These are phyloP conservation scores for Globisporangium lucens DNA, from an alignment of 352 stramenopile species.

Conservation along the genomic window DNA sequence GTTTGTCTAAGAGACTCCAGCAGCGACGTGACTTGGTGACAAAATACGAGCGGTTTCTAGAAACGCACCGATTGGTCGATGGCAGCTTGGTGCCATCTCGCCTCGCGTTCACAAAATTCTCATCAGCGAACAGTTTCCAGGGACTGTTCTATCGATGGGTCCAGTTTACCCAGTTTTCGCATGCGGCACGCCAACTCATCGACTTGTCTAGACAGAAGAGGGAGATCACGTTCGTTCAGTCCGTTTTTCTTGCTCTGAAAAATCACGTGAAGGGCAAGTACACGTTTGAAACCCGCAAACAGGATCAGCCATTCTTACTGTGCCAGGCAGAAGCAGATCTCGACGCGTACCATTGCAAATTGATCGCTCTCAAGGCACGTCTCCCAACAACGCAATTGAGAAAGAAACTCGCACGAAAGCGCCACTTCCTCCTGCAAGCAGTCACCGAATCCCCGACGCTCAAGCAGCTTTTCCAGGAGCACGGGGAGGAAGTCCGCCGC, in stretches of 20 bases:
- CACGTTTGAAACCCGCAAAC: slow-evolving; percentile 25
- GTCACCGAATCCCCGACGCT: slow-evolving; percentile 58
- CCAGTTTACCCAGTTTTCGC: slow-evolving; percentile 45
- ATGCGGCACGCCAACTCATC: slow-evolving; percentile 23
- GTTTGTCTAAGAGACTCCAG: slow-evolving; percentile 33
- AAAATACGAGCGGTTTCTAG: slow-evolving; percentile 43
- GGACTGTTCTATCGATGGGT: slow-evolving; percentile 57
- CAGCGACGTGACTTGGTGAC: slow-evolving; percentile 30
- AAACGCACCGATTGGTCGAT: slow-evolving; percentile 28
- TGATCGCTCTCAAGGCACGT: slow-evolving; percentile 30
- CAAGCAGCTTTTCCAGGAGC: slow-evolving; percentile 66
- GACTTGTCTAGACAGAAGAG: slow-evolving; percentile 27
- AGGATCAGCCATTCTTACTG: slow-evolving; percentile 33
- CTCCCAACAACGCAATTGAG: slow-evolving; percentile 32
- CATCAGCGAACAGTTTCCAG: slow-evolving; percentile 41
- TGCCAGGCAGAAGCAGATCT: slow-evolving; percentile 41
- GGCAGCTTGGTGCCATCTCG: slow-evolving; percentile 27
- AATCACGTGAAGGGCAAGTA: slow-evolving; percentile 44
- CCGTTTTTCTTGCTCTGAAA: slow-evolving; percentile 40
- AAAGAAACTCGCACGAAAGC: slow-evolving; percentile 23
- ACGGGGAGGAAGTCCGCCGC: slow-evolving; percentile 54
- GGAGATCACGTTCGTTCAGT: slow-evolving; percentile 32
- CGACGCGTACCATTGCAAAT: slow-evolving; percentile 46
- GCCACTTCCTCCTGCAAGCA: slow-evolving; percentile 26
- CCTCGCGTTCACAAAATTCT: slow-evolving; percentile 38